These are phyloP conservation scores for Ophiostoma tasmaniense DNA, from an alignment of 2,329 filamentous ascomycete species.

Conservation along the genomic window DNA sequence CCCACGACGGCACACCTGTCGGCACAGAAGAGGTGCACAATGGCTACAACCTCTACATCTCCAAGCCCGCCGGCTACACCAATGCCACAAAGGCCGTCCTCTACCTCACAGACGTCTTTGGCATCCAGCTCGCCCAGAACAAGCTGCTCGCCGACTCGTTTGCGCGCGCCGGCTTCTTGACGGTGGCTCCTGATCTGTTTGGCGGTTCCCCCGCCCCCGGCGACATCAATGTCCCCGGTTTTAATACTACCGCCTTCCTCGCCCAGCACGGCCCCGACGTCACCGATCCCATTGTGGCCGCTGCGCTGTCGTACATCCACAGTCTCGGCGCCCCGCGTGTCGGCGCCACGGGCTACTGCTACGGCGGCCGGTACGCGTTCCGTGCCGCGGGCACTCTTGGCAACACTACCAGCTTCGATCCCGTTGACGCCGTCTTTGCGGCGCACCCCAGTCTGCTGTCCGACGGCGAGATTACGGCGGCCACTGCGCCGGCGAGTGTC, in stretches of 20 bases:
- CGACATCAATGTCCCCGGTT: not conserved
- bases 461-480: not conserved
- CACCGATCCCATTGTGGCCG: not conserved
- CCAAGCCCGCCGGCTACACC: slow-evolving; percentile 18
- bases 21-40: slow-evolving; percentile 20
- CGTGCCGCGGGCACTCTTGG: not conserved
- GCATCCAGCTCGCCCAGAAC: slow-evolving; percentile 24
- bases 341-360: not conserved
- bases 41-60: slow-evolving; percentile 23
- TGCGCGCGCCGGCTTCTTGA: slow-evolving; percentile 58
- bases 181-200: slow-evolving; percentile 59
- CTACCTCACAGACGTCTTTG: slow-evolving; percentile 26
- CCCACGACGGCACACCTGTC: slow-evolving; percentile 19
- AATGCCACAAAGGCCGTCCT: slow-evolving; percentile 21
- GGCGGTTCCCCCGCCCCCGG: slow-evolving; percentile 38
- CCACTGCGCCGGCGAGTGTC: not conserved
- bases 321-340: not conserved
- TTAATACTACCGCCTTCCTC: not conserved
- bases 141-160: slow-evolving; percentile 52
- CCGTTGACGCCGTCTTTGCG: not conserved
- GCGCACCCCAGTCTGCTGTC: not conserved
- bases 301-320: not conserved
- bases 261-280: not conserved
- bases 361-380: not conserved
- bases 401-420: not conserved